Evolutionary conservation across 495 filamentous ascomycete genomes (phyloP).

Genomic region (Recurvomyces mirabilis): DNA sequence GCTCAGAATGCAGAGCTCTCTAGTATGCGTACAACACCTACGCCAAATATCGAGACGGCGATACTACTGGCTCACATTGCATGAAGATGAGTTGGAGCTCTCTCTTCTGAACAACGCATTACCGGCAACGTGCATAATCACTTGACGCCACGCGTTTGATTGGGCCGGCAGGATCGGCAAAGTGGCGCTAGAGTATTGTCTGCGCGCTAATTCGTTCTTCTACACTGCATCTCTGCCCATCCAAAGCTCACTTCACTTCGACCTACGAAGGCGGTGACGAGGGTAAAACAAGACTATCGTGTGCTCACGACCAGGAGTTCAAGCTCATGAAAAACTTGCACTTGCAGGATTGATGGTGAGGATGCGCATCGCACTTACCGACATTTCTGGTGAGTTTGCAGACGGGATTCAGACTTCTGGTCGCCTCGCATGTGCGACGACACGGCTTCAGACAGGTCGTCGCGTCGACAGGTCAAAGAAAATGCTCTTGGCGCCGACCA

Average conservation of each 20-base stretch:
- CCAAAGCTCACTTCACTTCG: not conserved
- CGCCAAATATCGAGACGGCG: not conserved
- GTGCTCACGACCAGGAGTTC: slow-evolving; percentile 1
- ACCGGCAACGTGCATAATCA: not conserved
- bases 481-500: too few relatives aligned
- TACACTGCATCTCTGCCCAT: slow-evolving; percentile 1
- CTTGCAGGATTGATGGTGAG: too few relatives aligned
- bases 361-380: too few relatives aligned
- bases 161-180: not conserved
- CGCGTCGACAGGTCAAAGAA: too few relatives aligned
- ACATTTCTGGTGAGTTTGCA: too few relatives aligned
- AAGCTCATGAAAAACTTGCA: too few relatives aligned
- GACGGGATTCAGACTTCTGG: too few relatives aligned
- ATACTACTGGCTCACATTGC: not conserved
- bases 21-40: not conserved
- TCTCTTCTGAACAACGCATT: slow-evolving; percentile 1
- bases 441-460: too few relatives aligned
- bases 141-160: not conserved
- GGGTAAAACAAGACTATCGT: not conserved
- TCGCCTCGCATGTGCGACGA: too few relatives aligned
- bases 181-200: not conserved
- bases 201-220: too few relatives aligned
- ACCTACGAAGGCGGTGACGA: slow-evolving; percentile 1
- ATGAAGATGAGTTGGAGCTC: not conserved
- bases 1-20: not conserved